Conservation (phyloP, 805 yeast species). For the Komagataella populi region DNA sequence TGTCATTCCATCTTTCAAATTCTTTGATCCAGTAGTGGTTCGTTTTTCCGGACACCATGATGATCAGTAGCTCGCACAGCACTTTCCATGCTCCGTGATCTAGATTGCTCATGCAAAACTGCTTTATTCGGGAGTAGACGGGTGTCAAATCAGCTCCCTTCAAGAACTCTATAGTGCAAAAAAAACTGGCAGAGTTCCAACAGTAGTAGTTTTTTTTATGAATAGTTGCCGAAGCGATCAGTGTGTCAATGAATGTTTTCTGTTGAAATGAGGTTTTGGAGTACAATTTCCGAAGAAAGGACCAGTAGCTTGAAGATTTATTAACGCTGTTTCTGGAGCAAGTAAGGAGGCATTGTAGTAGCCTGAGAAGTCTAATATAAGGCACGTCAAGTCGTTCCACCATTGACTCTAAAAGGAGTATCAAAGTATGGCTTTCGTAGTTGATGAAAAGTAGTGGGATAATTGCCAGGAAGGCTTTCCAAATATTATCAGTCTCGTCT, state of each 20-base stretch:
- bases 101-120: conserved; percentile 5
- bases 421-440: conserved; percentile 14
- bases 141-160: background rate
- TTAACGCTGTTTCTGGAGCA: conserved; percentile 15
- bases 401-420: conserved; percentile 1
- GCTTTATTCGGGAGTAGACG: conserved; percentile 1
- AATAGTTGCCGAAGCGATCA: conserved; percentile 19
- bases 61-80: background rate
- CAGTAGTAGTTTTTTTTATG: conserved; percentile 39
- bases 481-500: background rate
- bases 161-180: conserved; percentile 4
- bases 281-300: conserved; percentile 8
- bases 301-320: conserved; percentile 21
- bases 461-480: conserved; percentile 6
- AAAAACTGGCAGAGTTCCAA: conserved; percentile 23
- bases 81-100: conserved; percentile 6
- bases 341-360: conserved; percentile 8
- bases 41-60: background rate
- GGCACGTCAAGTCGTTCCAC: background rate
- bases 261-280: background rate
- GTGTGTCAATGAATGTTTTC: conserved; percentile 4
- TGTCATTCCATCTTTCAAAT: background rate
- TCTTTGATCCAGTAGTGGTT: background rate
- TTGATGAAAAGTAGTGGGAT: conserved; percentile 13
- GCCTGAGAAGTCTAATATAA: background rate